These are phyloP conservation scores for Taphrina deformans DNA, from an alignment of 1,139 yeast genomes.

Conservation along the genomic window DNA sequence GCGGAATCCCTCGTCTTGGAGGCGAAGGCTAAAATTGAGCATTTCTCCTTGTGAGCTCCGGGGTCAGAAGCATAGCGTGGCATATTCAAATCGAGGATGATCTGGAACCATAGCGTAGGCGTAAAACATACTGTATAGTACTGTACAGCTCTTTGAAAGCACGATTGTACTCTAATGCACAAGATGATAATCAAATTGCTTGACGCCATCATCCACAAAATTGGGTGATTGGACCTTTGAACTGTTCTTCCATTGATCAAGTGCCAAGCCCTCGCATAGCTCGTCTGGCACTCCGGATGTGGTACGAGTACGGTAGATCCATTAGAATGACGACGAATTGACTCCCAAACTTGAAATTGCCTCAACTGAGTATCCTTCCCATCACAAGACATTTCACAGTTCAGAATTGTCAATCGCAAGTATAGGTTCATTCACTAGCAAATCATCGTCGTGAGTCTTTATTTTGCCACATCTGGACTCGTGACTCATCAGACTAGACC, in stretches of 20 bases:
- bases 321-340: not conserved
- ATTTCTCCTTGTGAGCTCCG: slow-evolving; percentile 1
- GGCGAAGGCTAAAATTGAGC: slow-evolving; percentile 11
- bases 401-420: not conserved
- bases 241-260: not conserved
- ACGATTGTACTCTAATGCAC: no score
- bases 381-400: no score
- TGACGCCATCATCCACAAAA: not conserved
- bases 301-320: no score
- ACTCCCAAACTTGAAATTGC: not conserved
- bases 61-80: not conserved
- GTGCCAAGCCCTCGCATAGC: not conserved
- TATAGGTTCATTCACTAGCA: slow-evolving; percentile 15
- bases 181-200: no score
- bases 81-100: not conserved
- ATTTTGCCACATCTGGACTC: not conserved
- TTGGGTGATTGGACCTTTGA: not conserved
- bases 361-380: not conserved
- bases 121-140: no score
- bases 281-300: not conserved
- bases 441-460: slow-evolving; percentile 3
- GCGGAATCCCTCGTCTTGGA: not conserved
- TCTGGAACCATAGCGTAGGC: not conserved
- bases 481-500: slow-evolving; percentile 5
- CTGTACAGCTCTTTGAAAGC: no score